Conservation (phyloP, 2,329 filamentous ascomycete species). For the Lasiodiplodia theobromae region DNA sequence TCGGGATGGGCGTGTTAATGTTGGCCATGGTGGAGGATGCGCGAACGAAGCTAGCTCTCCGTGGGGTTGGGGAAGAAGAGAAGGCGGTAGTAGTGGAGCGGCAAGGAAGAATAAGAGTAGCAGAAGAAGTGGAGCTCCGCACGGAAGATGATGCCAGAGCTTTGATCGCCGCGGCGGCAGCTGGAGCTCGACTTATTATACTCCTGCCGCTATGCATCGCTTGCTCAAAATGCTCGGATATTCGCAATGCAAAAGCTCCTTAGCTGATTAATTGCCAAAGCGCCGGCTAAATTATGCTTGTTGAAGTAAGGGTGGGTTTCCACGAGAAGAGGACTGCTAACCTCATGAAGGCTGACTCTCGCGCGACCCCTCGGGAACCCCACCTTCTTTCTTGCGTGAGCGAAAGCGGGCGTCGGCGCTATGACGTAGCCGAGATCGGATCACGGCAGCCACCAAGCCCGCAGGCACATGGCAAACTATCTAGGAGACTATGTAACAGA, state of each 20-base stretch:
- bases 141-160: not conserved
- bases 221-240: not conserved
- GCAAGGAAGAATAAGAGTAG: not conserved
- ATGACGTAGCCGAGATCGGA: conserved; percentile 20
- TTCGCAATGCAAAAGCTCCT: not conserved
- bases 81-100: not conserved
- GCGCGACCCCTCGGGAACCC: not conserved
- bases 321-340: not conserved
- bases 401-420: not conserved
- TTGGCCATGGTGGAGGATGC: conserved; percentile 46
- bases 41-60: not conserved
- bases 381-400: not conserved
- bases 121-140: conserved; percentile 11
- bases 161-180: not conserved
- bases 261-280: not conserved
- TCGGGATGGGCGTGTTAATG: conserved; percentile 59
- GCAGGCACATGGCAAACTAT: not conserved
- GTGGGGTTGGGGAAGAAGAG: not conserved
- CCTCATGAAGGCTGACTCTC: not conserved
- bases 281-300: not conserved
- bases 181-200: not conserved
- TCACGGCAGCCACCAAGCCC: not conserved
- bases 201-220: not conserved
- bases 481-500: not conserved
- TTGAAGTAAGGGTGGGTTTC: not conserved